These are phyloP conservation scores for Fusarium pseudoanthophilum DNA, from an alignment of 2,329 filamentous ascomycete species.

Conservation along the genomic window DNA sequence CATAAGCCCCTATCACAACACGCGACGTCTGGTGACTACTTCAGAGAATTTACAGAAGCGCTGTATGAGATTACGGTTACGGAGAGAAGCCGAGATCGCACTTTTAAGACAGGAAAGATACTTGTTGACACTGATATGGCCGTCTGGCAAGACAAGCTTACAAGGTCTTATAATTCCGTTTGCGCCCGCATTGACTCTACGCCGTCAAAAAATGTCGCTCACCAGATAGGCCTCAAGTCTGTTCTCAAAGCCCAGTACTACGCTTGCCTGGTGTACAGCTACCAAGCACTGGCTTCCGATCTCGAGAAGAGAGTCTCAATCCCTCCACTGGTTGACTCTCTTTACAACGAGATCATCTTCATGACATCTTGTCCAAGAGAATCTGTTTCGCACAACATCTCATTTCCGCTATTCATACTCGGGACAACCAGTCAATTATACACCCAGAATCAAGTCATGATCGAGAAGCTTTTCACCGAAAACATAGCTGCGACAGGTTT, in stretches of 20 bases:
- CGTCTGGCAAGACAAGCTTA: background rate
- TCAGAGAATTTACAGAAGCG: background rate
- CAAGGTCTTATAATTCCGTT: background rate
- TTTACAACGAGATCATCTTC: background rate
- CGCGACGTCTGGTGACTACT: background rate
- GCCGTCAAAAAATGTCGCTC: background rate
- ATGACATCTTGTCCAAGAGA: background rate
- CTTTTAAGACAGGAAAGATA: background rate
- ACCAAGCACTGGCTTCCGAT: background rate
- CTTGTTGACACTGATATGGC: background rate
- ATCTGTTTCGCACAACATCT: background rate
- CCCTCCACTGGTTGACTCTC: background rate
- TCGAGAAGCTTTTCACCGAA: background rate
- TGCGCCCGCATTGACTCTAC: background rate
- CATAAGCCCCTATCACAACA: background rate
- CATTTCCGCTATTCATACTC: background rate
- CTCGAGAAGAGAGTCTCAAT: background rate
- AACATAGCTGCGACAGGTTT: background rate
- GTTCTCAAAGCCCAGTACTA: background rate
- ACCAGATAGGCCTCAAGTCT: background rate
- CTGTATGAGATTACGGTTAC: background rate
- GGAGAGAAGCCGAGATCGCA: background rate
- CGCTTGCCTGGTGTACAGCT: background rate
- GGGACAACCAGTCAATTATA: background rate
- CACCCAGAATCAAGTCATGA: background rate